Base-by-base conservation (phyloP, 805 yeast species). In the Yarrowia sp. region DNA sequence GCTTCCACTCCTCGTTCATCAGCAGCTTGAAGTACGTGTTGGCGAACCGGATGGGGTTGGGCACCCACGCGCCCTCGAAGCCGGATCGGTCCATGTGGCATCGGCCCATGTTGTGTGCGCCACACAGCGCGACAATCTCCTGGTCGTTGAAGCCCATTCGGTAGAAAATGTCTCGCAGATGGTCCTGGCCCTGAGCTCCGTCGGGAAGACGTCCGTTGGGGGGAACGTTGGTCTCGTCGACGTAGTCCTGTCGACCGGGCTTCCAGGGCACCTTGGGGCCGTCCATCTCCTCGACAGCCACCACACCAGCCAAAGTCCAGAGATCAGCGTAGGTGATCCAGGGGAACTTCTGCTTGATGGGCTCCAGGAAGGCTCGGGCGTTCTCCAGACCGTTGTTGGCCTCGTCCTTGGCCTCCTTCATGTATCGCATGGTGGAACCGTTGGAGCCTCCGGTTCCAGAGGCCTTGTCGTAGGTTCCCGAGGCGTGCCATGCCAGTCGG, bases 31-130 rank as follows among this genome's bases (percentile, higher is more conserved):
- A 90, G 74, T 89, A 90, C 45, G 89, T 90, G 77, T 90, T 91
- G 62, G 86, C 80, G 74, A 91, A 88, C 68, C 79, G 75, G 35
- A 88, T 89, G 65, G 95, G 90, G 43, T 88, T 84, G 65, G 87
- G 88, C 42, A 93, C 92, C 96, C 96, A 90, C 67, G 93, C 92
- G 13, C 96, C 96, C 69, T 89, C 95, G 78, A 81, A 91, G 1
- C 96, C 96, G 22, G 91, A 84, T 67, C 86, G 83, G 68, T 81
- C 74, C 66, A 82, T 78, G 71, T 86, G 89, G 68, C 88, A 84
- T 44, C 89, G 79, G 32, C 89, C 89, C 43, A 86, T 73, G 32
- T 83, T 80, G 74, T 86, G 89, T 4, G 88, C 88, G 32, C 89
- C 89, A 39, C 81, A 74, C 18, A 86, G 74, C 1, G 85, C 84